Conservation (phyloP, 805 yeast genomes). For the Saturnispora sanitii region DNA sequence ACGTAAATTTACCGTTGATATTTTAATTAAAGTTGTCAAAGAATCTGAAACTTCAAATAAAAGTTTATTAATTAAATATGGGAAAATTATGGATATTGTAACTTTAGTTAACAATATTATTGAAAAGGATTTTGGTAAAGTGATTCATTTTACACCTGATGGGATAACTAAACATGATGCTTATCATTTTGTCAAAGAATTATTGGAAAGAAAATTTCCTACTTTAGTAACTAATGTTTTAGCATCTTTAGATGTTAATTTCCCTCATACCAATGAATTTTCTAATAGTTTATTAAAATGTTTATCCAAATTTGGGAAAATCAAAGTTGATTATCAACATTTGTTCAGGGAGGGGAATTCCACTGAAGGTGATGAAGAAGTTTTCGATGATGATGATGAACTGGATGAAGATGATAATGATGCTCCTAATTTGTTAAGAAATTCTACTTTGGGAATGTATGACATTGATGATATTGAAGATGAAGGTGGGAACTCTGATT, state of each 20-base stretch:
- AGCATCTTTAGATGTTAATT: conserved; percentile 62
- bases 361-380: conserved; percentile 30
- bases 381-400: conserved; percentile 33
- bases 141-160: conserved; percentile 32
- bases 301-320: conserved; percentile 44
- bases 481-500: conserved; percentile 15
- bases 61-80: conserved; percentile 37
- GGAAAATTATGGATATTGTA: conserved; percentile 43
- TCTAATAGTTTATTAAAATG: conserved; percentile 52
- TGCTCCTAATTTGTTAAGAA: conserved; percentile 72
- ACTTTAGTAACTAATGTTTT: conserved; percentile 47
- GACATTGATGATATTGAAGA: conserved; percentile 53
- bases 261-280: conserved; percentile 53
- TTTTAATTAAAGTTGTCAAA: conserved; percentile 49
- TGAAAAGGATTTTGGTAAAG: conserved; percentile 30
- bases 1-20: conserved; percentile 64
- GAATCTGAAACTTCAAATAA: conserved; percentile 35
- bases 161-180: conserved; percentile 47
- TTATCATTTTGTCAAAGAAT: conserved; percentile 50
- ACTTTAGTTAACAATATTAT: conserved; percentile 37
- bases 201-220: conserved; percentile 61
- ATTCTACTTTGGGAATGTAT: conserved; percentile 91
- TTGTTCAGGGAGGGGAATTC: conserved; percentile 36
- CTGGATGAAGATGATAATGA: conserved; percentile 62
- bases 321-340: conserved; percentile 47